phyloP scores from a whole-genome alignment of 2,329 filamentous ascomycete species.

The Fusarium denticulatum region DNA sequence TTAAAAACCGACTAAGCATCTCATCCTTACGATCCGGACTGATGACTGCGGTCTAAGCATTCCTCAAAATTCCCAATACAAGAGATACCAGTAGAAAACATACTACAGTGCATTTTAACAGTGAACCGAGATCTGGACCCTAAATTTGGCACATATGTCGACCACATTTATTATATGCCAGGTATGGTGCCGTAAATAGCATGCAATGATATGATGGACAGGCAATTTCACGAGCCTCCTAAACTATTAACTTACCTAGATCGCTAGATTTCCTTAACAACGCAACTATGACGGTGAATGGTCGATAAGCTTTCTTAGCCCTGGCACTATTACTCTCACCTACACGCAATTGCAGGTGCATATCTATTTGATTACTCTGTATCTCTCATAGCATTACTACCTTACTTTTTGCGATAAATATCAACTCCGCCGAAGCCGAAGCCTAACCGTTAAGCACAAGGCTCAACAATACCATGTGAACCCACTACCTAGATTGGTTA shows the following conservation, averaged over 20 bases:
- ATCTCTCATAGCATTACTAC: background rate
- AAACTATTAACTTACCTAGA: background rate
- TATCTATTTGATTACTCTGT: background rate
- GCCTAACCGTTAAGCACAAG: background rate
- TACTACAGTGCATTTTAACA: background rate
- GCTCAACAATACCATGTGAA: constrained; percentile 2
- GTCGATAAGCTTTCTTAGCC: background rate
- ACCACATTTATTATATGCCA: background rate
- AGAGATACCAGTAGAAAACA: background rate
- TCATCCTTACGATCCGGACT: background rate
- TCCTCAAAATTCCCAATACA: background rate
- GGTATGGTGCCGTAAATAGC: background rate
- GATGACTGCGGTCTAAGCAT: background rate
- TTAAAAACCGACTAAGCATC: background rate
- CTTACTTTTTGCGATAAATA: background rate
- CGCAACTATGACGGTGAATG: background rate
- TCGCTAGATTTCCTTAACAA: background rate
- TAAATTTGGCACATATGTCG: background rate
- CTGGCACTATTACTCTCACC: background rate
- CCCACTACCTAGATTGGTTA: background rate
- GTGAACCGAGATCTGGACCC: background rate
- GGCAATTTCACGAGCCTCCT: background rate
- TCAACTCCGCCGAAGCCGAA: background rate
- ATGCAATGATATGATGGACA: background rate
- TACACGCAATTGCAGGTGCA: background rate